These are phyloP conservation scores for Spinacia oleracea DNA, from an alignment of 179 eudicot genomes.

Conservation along the genomic window DNA sequence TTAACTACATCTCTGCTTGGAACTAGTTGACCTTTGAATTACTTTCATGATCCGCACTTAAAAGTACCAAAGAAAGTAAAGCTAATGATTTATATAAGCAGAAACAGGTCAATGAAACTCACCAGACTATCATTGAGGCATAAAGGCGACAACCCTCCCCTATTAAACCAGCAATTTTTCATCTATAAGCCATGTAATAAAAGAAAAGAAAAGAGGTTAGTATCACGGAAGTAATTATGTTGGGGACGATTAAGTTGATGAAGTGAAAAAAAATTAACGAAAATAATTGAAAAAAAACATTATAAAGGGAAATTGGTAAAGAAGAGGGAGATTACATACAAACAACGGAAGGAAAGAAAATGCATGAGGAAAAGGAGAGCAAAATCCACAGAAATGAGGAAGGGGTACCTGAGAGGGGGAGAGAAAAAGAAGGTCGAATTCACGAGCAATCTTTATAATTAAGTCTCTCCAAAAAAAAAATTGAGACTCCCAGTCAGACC, in stretches of 20 bases:
- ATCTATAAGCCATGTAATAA: constrained; percentile 32
- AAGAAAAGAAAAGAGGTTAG: background rate
- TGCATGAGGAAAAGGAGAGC: too few relatives aligned
- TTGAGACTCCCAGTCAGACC: constrained; percentile 75
- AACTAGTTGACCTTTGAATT: background rate
- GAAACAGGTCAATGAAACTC: constrained; percentile 12
- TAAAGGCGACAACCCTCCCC: constrained; percentile 74
- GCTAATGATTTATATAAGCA: background rate
- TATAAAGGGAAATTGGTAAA: background rate
- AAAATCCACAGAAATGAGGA: background rate
- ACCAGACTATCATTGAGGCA: constrained; percentile 73
- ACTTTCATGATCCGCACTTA: background rate
- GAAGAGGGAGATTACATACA: background rate
- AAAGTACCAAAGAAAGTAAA: background rate
- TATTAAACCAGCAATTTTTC: constrained; percentile 62
- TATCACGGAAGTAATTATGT: background rate
- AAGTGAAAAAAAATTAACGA: background rate
- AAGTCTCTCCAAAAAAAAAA: constrained; percentile 80
- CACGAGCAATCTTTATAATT: constrained; percentile 62
- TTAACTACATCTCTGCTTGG: background rate
- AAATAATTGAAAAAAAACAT: background rate
- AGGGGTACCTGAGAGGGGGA: constrained; percentile 45
- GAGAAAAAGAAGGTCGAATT: constrained; percentile 51
- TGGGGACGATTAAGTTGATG: background rate
- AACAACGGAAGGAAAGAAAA: background rate